These are phyloP conservation scores for Eucalyptus erythrocorys DNA, from an alignment of 345 rosid genomes.

Conservation along the genomic window DNA sequence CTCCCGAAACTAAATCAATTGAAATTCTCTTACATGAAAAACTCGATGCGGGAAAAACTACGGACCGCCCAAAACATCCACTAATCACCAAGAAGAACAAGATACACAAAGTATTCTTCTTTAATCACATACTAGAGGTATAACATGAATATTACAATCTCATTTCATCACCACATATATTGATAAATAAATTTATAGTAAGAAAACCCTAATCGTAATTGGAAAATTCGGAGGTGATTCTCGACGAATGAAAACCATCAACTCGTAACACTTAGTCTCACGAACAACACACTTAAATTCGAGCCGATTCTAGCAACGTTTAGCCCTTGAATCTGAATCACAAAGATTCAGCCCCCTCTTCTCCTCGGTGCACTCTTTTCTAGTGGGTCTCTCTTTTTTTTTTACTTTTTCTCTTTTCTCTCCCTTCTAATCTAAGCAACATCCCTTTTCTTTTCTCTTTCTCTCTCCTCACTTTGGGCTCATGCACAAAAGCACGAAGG, in stretches of 20 bases:
- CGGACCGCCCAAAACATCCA: rapidly evolving
- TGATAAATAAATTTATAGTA: rapidly evolving
- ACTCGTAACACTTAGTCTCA: rapidly evolving
- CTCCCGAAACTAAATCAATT: rapidly evolving
- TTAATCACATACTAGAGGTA: rapidly evolving
- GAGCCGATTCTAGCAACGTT: rapidly evolving
- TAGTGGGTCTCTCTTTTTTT: too few relatives aligned
- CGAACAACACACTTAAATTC: rapidly evolving
- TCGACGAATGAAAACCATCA: rapidly evolving
- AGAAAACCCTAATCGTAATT: rapidly evolving
- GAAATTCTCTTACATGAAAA: too few relatives aligned
- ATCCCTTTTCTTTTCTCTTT: too few relatives aligned
- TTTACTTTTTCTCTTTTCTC: too few relatives aligned
- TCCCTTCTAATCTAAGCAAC: too few relatives aligned
- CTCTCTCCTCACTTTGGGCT: too few relatives aligned
- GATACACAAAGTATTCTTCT: rapidly evolving
- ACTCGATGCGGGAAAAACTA: rapidly evolving
- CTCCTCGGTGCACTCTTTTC: rapidly evolving
- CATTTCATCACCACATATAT: rapidly evolving
- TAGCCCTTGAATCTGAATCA: rapidly evolving
- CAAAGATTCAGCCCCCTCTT: rapidly evolving
- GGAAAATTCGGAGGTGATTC: rapidly evolving
- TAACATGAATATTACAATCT: too few relatives aligned
- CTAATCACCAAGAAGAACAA: rapidly evolving
- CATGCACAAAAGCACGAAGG: too few relatives aligned